phyloP scores from a whole-genome alignment of 441 rosid genomes.

The Adansonia rubrostipa region DNA sequence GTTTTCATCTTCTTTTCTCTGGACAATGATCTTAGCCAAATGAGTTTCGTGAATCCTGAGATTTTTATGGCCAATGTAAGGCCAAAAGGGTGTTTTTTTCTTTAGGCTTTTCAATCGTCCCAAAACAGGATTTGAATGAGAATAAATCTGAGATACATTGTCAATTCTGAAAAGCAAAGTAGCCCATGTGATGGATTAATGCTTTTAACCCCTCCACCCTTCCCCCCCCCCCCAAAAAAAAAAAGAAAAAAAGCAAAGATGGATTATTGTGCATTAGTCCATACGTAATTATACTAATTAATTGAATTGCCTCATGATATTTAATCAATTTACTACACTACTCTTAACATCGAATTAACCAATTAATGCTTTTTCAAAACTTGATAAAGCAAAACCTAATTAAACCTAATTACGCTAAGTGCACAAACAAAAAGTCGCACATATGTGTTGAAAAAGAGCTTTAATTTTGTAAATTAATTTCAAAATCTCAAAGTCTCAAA shows the following conservation, averaged over 20 bases:
- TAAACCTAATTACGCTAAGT: neutral
- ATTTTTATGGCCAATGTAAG: neutral
- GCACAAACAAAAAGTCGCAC: neutral
- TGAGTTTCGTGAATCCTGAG: slow-evolving; percentile 17
- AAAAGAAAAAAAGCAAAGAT: no score
- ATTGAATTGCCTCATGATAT: no score
- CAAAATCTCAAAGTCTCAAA: neutral
- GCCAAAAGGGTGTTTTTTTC: neutral
- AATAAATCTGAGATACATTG: neutral
- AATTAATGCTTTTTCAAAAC: no score
- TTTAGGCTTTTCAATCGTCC: neutral
- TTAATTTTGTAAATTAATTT: neutral
- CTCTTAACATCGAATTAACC: no score
- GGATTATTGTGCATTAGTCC: no score
- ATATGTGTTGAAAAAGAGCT: neutral
- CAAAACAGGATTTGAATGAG: neutral
- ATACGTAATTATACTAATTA: no score
- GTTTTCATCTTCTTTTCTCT: no score
- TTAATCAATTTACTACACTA: no score
- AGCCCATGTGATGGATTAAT: slow-evolving; percentile 14
- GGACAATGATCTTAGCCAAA: slow-evolving; percentile 1
- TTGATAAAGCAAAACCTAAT: no score
- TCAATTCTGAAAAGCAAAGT: neutral
- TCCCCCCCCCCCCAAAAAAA: no score
- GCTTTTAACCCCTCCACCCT: neutral